Conservation (phyloP, 2,329 filamentous ascomycete genomes). For the Huntiella moniliformis region DNA sequence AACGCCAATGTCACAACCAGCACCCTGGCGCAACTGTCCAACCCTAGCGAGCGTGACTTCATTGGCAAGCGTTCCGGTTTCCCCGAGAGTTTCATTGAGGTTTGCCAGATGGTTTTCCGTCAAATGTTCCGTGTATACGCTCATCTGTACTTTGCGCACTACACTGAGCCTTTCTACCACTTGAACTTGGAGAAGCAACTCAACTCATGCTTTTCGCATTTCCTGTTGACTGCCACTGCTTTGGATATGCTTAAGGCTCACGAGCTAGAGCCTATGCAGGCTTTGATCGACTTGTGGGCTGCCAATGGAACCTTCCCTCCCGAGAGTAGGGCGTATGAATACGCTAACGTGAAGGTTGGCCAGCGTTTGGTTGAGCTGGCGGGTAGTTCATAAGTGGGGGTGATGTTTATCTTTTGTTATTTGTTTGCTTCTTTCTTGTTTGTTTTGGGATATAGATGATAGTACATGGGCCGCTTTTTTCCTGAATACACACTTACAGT, state of each 20-base stretch:
- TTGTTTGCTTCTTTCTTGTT: background rate
- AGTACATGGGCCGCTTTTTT: background rate
- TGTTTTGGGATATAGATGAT: background rate
- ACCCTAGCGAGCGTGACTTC: constrained; percentile 49
- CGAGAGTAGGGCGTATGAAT: constrained; percentile 49
- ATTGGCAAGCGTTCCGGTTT: constrained; percentile 86
- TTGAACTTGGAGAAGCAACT: constrained; percentile 63
- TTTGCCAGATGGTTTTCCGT: constrained; percentile 85
- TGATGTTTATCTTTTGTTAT: background rate
- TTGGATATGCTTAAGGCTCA: constrained; percentile 71
- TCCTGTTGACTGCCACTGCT: constrained; percentile 61
- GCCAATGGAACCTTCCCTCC: constrained; percentile 73
- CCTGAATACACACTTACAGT: background rate
- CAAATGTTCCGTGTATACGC: constrained; percentile 99
- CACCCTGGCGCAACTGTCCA: constrained; percentile 43
- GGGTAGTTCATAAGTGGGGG: constrained; percentile 4
- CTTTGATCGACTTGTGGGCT: constrained; percentile 78
- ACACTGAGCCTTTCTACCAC: constrained; percentile 65
- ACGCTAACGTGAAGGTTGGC: constrained; percentile 41
- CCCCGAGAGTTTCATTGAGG: constrained; percentile 70
- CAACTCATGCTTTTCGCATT: constrained; percentile 78
- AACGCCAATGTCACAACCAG: constrained; percentile 40
- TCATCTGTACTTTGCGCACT: constrained; percentile 96
- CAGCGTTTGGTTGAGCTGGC: constrained; percentile 36
- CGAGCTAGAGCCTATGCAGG: constrained; percentile 91